Evolutionary conservation across 140 eudicot genomes (phyloP).

Genomic region (Anethum foeniculum): DNA sequence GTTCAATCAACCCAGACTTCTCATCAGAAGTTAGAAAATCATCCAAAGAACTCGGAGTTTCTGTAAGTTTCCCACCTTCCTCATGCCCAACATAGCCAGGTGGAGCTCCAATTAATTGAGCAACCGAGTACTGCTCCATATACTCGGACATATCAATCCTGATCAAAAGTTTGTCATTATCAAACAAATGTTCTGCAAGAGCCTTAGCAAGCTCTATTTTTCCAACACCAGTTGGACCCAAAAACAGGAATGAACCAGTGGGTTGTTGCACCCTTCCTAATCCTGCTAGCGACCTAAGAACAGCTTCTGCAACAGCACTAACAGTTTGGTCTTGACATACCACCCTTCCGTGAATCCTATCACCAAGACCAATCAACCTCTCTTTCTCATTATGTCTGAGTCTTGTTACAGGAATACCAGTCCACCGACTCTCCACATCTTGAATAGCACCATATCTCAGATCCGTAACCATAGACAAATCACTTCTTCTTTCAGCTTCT

Average conservation of each 20-base stretch:
- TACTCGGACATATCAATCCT: slow-evolving; percentile 95
- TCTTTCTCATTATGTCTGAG: too few species aligned
- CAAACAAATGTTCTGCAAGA: slow-evolving; percentile 85
- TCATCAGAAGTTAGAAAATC: slow-evolving; percentile 81
- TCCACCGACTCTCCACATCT: too few species aligned
- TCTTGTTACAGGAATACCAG: too few species aligned
- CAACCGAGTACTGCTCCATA: slow-evolving; percentile 96
- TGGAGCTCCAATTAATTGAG: slow-evolving; percentile 90
- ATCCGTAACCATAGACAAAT: too few species aligned
- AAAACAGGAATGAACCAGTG: slow-evolving; percentile 84
- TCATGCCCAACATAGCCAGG: slow-evolving; percentile 98
- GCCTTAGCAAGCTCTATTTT: slow-evolving; percentile 97
- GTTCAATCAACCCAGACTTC: slow-evolving; percentile 85
- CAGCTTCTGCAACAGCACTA: slow-evolving; percentile 84
- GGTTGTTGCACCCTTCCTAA: slow-evolving; percentile 88
- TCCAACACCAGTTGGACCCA: slow-evolving; percentile 97
- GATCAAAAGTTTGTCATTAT: slow-evolving; percentile 70
- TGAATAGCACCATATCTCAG: too few species aligned
- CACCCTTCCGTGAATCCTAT: too few species aligned
- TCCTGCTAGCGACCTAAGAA: slow-evolving; percentile 81
- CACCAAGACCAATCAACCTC: too few species aligned
- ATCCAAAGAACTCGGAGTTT: slow-evolving; percentile 61
- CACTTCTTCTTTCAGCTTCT: too few species aligned
- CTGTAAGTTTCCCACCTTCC: slow-evolving; percentile 93
- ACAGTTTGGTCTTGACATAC: slow-evolving; percentile 83